Conservation (phyloP, 179 eudicot species). For the Vitellaria paradoxa region DNA sequence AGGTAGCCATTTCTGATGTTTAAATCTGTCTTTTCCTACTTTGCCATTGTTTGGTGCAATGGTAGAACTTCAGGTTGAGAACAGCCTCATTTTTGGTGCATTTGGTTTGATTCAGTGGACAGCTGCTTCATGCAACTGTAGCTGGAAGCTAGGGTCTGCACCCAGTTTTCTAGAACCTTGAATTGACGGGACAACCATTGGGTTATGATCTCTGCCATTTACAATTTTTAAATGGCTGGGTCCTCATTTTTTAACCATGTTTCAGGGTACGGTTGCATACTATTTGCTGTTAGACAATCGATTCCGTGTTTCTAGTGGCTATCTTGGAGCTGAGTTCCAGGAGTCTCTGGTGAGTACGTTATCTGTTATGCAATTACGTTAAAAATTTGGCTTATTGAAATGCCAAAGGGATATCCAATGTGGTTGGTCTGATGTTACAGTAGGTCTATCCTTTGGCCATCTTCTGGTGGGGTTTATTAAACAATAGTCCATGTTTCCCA, state of each 20-base stretch:
- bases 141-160: neutral
- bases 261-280: conserved; percentile 89
- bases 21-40: neutral
- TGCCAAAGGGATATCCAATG: neutral
- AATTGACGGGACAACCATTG: neutral
- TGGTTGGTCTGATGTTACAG: neutral
- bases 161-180: neutral
- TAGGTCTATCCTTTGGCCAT: neutral
- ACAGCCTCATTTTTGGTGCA: neutral
- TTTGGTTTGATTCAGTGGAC: neutral
- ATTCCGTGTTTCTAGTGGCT: conserved; percentile 72
- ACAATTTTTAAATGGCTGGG: neutral
- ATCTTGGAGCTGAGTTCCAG: conserved; percentile 94
- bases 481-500: neutral
- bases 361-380: neutral
- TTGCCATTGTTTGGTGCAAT: conserved; percentile 1
- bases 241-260: conserved; percentile 19
- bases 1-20: conserved; percentile 38
- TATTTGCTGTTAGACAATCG: conserved; percentile 90
- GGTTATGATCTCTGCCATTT: conserved; percentile 1
- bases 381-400: neutral
- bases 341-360: conserved; percentile 23
- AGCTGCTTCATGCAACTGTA: neutral
- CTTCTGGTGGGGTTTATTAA: neutral
- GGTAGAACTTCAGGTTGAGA: neutral